Base-by-base conservation (phyloP, 768 basidiomycete genomes). In the Gelatoporia subvermispora region DNA sequence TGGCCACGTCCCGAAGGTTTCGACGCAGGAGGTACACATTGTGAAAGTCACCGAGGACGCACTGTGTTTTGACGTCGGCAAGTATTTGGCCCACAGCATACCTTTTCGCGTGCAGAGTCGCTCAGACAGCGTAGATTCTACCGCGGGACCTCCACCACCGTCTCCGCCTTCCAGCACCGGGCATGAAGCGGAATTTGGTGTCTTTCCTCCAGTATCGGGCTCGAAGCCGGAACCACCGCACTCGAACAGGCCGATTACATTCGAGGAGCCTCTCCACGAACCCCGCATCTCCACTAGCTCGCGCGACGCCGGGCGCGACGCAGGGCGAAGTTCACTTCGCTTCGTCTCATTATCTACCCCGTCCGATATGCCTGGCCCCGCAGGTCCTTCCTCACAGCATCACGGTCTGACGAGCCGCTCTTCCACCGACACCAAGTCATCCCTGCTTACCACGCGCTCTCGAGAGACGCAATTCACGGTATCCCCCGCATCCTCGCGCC, bases 131-230 rank as follows among this genome's bases (percentile, higher is more conserved):
- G 47, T 35, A 16, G 59, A 58, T 31, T 50, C 49, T 31, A 65
- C 65, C 53, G 45, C 65, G 37, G 81, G 81, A n/a, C 81, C 81
- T 8, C 79, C 79, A 0, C 81, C 79, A 2, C 79, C 82, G 9
- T 81, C 75, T 0, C 74, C 74, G 1, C 75, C 74, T 9, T 72
- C 73, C 18, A 76, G 75, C 56, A 64, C 52, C 21, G 62, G 60
- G 45, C 59, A 57, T 35, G 55, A 50, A 35, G 56, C 53, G 7
- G 58, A 50, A 4, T 44, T 55, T 13, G 35, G 50, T 9, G 41
- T 23, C 41, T 25, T 22, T 2, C 46, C 50, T 31, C 20, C 31
- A 16, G 41, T 36, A n/a, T 24, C 36, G 8, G 43, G 49, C 16
- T 25, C 49, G 44, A 58, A 49, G 37, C 62, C 61, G 24, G 64